These are phyloP conservation scores for Silene conica DNA, from an alignment of 148 eudicot genomes.

Conservation along the genomic window DNA sequence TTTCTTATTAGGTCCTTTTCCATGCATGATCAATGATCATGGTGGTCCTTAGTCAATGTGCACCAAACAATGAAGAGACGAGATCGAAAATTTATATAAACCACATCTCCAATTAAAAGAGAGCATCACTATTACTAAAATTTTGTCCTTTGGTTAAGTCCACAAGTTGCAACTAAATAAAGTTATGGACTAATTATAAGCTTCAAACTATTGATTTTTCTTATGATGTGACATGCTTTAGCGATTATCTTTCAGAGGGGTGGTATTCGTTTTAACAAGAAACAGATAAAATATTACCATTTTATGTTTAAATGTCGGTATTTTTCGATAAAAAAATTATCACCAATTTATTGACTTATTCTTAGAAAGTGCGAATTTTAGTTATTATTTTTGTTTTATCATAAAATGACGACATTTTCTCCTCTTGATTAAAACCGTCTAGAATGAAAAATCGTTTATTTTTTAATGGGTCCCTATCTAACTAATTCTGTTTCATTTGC, in stretches of 20 bases:
- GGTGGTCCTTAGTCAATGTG: too few relatives aligned
- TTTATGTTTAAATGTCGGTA: too few relatives aligned
- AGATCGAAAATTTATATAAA: not conserved
- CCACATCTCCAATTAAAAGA: not conserved
- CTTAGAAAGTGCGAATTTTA: too few relatives aligned
- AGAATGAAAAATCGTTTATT: too few relatives aligned
- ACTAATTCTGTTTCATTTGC: not conserved
- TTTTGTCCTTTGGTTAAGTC: constrained; percentile 10
- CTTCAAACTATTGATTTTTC: constrained; percentile 16
- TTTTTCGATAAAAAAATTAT: too few relatives aligned
- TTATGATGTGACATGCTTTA: constrained; percentile 5
- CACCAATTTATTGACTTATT: too few relatives aligned
- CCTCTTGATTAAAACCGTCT: too few relatives aligned
- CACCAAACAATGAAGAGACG: not conserved
- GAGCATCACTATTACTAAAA: not conserved
- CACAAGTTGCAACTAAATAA: not conserved
- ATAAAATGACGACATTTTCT: too few relatives aligned
- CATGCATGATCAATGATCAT: not conserved
- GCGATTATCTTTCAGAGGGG: too few relatives aligned
- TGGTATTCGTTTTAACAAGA: too few relatives aligned
- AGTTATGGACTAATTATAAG: not conserved
- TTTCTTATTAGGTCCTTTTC: not conserved
- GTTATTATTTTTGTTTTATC: too few relatives aligned
- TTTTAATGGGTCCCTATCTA: constrained; percentile 9
- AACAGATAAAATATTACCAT: too few relatives aligned